Conservation (phyloP, 495 filamentous ascomycete species). For the Lasiosphaeris hirsuta region DNA sequence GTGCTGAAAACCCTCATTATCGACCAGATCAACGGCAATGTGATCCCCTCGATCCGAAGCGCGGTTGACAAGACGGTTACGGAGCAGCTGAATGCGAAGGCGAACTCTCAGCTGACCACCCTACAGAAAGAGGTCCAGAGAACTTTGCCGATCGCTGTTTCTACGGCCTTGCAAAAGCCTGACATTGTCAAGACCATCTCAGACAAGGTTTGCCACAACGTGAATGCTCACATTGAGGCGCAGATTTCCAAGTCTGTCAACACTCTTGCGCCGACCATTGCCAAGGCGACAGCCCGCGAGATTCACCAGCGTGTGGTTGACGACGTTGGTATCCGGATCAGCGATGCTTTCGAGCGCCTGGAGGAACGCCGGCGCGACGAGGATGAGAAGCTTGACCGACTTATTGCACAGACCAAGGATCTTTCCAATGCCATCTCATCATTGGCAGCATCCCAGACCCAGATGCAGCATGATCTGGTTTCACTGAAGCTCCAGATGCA, state of each 20-base stretch:
- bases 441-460: constrained; percentile 60
- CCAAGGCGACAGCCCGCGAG: constrained; percentile 49
- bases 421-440: constrained; percentile 69
- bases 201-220: constrained; percentile 62
- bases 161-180: constrained; percentile 62
- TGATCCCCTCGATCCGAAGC: constrained; percentile 53
- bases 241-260: constrained; percentile 62
- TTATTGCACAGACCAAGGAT: constrained; percentile 66
- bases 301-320: constrained; percentile 52
- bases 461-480: constrained; percentile 29
- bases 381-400: constrained; percentile 74
- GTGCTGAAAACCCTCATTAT: constrained; percentile 68
- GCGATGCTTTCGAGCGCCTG: constrained; percentile 42
- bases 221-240: constrained; percentile 64
- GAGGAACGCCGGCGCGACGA: constrained; percentile 71
- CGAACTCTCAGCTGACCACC: constrained; percentile 46
- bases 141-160: constrained; percentile 38
- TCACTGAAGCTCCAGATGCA: constrained; percentile 23
- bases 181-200: constrained; percentile 66
- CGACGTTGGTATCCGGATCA: constrained; percentile 35
- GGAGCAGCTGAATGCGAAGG: constrained; percentile 41
- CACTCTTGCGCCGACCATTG: constrained; percentile 63
- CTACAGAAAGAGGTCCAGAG: constrained; percentile 62
- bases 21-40: constrained; percentile 60
- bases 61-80: constrained; percentile 44